phyloP scores from a whole-genome alignment of 2,329 filamentous ascomycete genomes.

The Alternaria sp. region DNA sequence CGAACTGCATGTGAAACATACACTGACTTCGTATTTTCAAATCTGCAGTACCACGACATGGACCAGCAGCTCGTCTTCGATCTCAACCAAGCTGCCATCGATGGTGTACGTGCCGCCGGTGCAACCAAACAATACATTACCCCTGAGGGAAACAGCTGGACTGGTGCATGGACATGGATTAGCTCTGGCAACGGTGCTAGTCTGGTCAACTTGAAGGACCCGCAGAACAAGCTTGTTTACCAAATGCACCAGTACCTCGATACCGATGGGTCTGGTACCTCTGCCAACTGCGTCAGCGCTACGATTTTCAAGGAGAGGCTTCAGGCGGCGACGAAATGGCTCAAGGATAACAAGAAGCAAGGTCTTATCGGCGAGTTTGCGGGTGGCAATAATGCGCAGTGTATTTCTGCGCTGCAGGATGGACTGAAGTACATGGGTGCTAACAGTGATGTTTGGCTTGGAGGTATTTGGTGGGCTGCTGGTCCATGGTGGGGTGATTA shows the following conservation, averaged over 20 bases:
- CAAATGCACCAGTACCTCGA: conserved; percentile 72
- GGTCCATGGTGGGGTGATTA: conserved; percentile 62
- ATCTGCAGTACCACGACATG: conserved; percentile 52
- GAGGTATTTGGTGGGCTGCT: conserved; percentile 64
- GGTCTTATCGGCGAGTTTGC: conserved; percentile 65
- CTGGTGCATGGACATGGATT: conserved; percentile 60
- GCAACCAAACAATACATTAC: conserved; percentile 64
- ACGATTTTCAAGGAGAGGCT: conserved; percentile 65
- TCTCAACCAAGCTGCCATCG: conserved; percentile 58
- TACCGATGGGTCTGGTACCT: conserved; percentile 62
- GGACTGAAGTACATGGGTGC: conserved; percentile 58
- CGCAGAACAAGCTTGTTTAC: conserved; percentile 63
- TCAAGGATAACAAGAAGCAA: conserved; percentile 61
- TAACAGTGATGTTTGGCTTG: conserved; percentile 63
- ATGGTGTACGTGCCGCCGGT: conserved; percentile 56
- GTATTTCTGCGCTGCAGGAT: conserved; percentile 59
- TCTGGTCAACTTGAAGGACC: conserved; percentile 60
- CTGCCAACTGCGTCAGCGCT: conserved; percentile 57
- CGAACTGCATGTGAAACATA: too few species aligned
- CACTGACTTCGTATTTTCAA: too few species aligned
- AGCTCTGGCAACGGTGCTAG: conserved; percentile 56
- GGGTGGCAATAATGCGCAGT: conserved; percentile 60
- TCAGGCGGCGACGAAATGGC: conserved; percentile 61
- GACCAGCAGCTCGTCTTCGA: conserved; percentile 54
- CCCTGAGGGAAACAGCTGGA: conserved; percentile 64